Evolutionary conservation across 2,329 filamentous ascomycete species (phyloP), one percentile per base, ranked within the genome.

Genomic region (Aotearoamyces nothofagi): DNA sequence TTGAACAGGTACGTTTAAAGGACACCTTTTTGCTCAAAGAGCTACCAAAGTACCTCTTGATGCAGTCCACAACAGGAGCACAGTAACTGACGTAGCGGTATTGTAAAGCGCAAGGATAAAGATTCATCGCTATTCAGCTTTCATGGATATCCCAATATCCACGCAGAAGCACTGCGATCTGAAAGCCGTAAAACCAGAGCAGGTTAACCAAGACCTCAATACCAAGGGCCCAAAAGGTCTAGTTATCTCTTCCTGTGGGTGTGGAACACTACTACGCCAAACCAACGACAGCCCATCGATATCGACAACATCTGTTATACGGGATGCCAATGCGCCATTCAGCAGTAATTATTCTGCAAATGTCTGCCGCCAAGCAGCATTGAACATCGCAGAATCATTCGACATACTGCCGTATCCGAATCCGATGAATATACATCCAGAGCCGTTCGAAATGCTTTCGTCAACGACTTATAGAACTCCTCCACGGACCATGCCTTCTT

Each of bases 51-150:
- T 30, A 10, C 13, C n/a, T 30, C n/a, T n/a, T n/a, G n/a, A n/a
- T n/a, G n/a, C n/a, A n/a, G n/a, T n/a, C n/a, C n/a, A n/a, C n/a
- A n/a, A n/a, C n/a, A n/a, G n/a, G n/a, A n/a, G n/a, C n/a, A n/a
- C n/a, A n/a, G n/a, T n/a, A n/a, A n/a, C n/a, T n/a, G n/a, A n/a
- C n/a, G n/a, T n/a, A n/a, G n/a, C n/a, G n/a, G n/a, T n/a, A n/a
- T n/a, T n/a, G n/a, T n/a, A n/a, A n/a, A 61, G 59, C 38, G 58
- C 59, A 8, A 49, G 58, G 11, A 60, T 61, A 38, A 62, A 62
- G 34, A 39, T 61, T 7, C 58, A 63, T 36, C 54, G 59, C 1
- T 62, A 61, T 36, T 54, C 51, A 32, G 59, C 59, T 8, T 63
- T 63, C 41, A 56, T 50, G 30, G 59, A 63, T 33, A 41, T 54